Percentiles rank a stretch among this genome's conserved stretches.
Conservation (phyloP, 2,329 filamentous ascomycete genomes). For the Penicillium sclerotiorum region DNA sequence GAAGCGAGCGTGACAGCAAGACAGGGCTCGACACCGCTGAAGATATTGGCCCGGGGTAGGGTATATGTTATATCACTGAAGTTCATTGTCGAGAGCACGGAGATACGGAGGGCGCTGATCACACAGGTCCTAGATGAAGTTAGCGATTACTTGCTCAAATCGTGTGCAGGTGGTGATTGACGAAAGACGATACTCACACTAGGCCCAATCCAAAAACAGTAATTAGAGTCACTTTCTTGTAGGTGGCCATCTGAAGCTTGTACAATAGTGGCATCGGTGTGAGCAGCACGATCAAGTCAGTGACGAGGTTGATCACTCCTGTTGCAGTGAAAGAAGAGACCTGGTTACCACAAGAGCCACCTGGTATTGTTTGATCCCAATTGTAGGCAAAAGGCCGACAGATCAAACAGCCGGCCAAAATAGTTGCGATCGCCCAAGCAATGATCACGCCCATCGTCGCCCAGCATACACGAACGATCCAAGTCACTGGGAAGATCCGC, state of each 20-base stretch:
- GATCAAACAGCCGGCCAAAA: constrained; percentile 27
- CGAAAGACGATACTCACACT: constrained; percentile 18
- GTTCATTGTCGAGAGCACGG: constrained; percentile 16
- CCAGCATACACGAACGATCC: no score
- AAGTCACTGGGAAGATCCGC: no score
- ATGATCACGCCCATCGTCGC: constrained; percentile 9
- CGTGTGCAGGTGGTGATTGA: background rate
- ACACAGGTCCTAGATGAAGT: constrained; percentile 15
- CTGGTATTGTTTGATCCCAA: constrained; percentile 15
- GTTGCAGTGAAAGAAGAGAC: constrained; percentile 17
- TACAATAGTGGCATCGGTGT: constrained; percentile 27
- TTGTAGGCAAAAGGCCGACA: constrained; percentile 14
- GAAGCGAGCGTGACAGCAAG: no score
- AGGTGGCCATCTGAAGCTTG: constrained; percentile 21
- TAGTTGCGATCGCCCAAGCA: constrained; percentile 27
- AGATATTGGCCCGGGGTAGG: constrained; percentile 15
- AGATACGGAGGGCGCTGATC: constrained; percentile 22
- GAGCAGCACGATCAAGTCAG: constrained; percentile 25
- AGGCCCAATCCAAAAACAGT: constrained; percentile 24
- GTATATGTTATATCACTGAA: constrained; percentile 21
- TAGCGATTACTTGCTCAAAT: background rate
- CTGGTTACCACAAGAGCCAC: constrained; percentile 16
- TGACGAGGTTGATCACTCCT: constrained; percentile 24
- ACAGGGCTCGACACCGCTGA: constrained; percentile 21
- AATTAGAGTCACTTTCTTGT: constrained; percentile 21